Conservation (phyloP, 352 stramenopile genomes). For the Globisporangium irregulare region DNA sequence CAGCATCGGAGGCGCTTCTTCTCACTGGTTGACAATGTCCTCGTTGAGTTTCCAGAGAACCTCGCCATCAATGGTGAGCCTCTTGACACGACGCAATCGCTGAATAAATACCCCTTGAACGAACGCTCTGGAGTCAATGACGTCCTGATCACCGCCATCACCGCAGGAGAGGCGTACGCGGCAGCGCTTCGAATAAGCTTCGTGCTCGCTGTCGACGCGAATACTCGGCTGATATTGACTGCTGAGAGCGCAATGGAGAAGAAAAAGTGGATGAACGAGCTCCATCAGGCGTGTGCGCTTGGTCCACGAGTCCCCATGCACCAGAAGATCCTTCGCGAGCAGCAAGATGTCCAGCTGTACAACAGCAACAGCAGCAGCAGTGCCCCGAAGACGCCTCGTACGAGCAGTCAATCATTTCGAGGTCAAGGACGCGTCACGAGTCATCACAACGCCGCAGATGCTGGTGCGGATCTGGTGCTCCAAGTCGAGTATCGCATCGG, state of each 20-base stretch:
- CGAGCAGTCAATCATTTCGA: not conserved
- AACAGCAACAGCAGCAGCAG: not conserved
- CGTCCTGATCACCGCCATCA: slow-evolving; percentile 9
- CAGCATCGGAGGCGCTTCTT: slow-evolving; percentile 30
- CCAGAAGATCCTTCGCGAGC: not conserved
- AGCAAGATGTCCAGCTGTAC: not conserved
- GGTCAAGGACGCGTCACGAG: not conserved
- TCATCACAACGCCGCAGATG: slow-evolving; percentile 4
- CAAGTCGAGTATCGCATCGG: slow-evolving; percentile 40
- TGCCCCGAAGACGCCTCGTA: not conserved
- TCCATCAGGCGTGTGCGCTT: slow-evolving; percentile 24
- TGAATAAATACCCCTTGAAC: slow-evolving; percentile 21
- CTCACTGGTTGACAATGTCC: slow-evolving; percentile 26
- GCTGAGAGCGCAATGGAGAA: slow-evolving; percentile 41
- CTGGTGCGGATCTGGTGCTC: slow-evolving; percentile 24
- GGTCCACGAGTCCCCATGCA: slow-evolving; percentile 10
- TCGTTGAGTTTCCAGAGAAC: slow-evolving; percentile 36
- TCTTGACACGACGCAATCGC: slow-evolving; percentile 15
- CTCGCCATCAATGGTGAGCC: slow-evolving; percentile 18
- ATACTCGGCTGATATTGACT: slow-evolving; percentile 32
- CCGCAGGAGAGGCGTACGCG: slow-evolving; percentile 17
- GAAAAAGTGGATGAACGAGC: slow-evolving; percentile 42
- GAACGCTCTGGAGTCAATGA: slow-evolving; percentile 18
- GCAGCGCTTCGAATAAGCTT: slow-evolving; percentile 38
- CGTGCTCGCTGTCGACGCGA: slow-evolving; percentile 21